Conservation (phyloP, 768 basidiomycete species). For the Hericium rajendrae region DNA sequence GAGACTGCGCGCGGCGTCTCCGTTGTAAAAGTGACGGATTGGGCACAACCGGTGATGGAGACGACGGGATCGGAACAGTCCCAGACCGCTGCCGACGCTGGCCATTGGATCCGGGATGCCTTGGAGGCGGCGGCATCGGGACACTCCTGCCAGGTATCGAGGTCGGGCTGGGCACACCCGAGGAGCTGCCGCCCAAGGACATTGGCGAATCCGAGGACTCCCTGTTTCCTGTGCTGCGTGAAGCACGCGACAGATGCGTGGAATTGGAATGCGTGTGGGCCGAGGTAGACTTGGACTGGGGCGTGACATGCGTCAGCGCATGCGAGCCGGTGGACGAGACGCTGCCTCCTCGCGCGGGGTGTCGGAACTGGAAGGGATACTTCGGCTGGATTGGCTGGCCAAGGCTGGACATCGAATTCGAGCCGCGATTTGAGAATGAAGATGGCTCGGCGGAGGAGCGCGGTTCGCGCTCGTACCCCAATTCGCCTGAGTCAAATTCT, state of each 20-base stretch:
- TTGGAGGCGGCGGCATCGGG: conserved; percentile 39
- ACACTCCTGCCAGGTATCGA: conserved; percentile 9
- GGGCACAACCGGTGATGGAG: conserved; percentile 30
- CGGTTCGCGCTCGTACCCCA: conserved; percentile 24
- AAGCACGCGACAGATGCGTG: conserved; percentile 15
- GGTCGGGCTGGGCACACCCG: conserved; percentile 15
- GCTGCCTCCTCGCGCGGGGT: conserved; percentile 36
- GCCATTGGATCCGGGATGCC: conserved; percentile 32
- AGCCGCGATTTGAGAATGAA: conserved; percentile 45
- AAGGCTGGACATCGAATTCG: conserved; percentile 68
- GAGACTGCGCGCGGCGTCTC: conserved; percentile 12
- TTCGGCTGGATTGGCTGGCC: conserved; percentile 66
- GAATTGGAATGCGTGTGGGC: conserved; percentile 26
- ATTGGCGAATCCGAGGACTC: conserved; percentile 54
- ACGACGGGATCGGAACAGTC: conserved; percentile 26
- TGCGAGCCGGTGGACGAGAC: conserved; percentile 29
- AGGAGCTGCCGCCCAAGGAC: conserved; percentile 29
- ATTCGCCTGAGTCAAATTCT: conserved; percentile 25
- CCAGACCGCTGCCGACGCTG: conserved; percentile 29
- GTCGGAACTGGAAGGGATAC: conserved; percentile 62
- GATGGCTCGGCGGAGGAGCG: conserved; percentile 37
- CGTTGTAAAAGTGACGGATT: conserved; percentile 22
- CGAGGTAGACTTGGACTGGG: conserved; percentile 24
- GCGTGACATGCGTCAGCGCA: conserved; percentile 23
- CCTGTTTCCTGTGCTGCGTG: conserved; percentile 44